phyloP scores from a whole-genome alignment of 1,284 basidiomycete genomes.

The Malassezia pachydermatis region DNA sequence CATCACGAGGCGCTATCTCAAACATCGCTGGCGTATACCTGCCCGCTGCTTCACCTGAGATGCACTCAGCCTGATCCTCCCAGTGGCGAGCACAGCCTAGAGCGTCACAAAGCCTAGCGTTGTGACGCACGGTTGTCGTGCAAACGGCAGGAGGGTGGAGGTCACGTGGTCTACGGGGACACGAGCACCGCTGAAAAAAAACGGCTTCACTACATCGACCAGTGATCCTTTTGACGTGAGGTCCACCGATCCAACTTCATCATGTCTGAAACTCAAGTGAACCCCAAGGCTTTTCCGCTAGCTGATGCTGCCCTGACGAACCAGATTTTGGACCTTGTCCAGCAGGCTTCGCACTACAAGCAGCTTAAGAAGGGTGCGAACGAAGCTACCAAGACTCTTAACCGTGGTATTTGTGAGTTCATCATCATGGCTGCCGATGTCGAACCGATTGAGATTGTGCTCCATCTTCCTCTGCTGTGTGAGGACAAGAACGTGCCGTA shows the following conservation, averaged over 20 bases:
- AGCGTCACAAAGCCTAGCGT: too few species aligned
- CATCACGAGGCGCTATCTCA: slow-evolving; percentile 36
- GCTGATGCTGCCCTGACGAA: slow-evolving; percentile 83
- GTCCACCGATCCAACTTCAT: slow-evolving; percentile 12
- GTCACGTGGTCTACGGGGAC: neutral
- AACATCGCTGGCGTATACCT: slow-evolving; percentile 20
- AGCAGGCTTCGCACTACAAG: slow-evolving; percentile 64
- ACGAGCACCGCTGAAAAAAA: neutral
- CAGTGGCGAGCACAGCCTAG: too few species aligned
- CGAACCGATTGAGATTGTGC: slow-evolving; percentile 91
- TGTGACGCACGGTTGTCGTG: too few species aligned
- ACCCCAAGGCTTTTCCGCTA: slow-evolving; percentile 82
- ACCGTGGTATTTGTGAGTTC: slow-evolving; percentile 96
- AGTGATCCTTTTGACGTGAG: slow-evolving; percentile 25
- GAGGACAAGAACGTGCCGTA: slow-evolving; percentile 99
- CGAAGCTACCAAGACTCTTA: slow-evolving; percentile 89
- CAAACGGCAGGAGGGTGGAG: neutral
- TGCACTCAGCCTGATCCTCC: too few species aligned
- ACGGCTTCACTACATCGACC: slow-evolving; percentile 6
- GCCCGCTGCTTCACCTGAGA: too few species aligned
- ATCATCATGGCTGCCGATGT: slow-evolving; percentile 85
- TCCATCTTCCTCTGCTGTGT: slow-evolving; percentile 91
- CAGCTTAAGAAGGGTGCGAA: slow-evolving; percentile 98
- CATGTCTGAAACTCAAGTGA: slow-evolving; percentile 40
- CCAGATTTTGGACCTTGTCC: slow-evolving; percentile 59